Base-by-base conservation (phyloP, 2,329 filamentous ascomycete genomes). In the Penicillium sp. region DNA sequence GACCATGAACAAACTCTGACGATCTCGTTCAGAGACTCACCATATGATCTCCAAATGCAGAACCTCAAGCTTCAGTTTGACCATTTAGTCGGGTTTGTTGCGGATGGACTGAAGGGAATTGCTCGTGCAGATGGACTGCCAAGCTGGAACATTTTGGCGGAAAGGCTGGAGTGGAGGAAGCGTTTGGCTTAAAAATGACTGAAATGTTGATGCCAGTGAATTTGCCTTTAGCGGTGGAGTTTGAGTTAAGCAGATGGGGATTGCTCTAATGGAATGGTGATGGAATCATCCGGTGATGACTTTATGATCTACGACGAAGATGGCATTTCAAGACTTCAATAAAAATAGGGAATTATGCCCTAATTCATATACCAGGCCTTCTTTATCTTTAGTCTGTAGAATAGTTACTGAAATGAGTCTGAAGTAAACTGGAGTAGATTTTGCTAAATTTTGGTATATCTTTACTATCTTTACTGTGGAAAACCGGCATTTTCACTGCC, bases 91-190 rank as follows among this genome's bases (percentile, higher is more conserved):
- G 77, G 82, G 0, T 96, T 96, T 69, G 80, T 94, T 14, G 82
- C 82, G 2, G 85, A 87, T 48, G 91, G 89, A 0, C 69, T 97
- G 59, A 84, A 87, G 51, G 88, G 88, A 9, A 84, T 94, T 9
- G 87, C 90, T 48, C 82, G 92, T 63, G 89, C 87, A 31, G 87
- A 89, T 46, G 85, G 85, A 26, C 85, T 90, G 74, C 81, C 66
- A 67, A 82, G 87, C 69, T 93, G 92, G 89, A 90, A 94, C 72
- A 85, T 89, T 56, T 70, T 96, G 57, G 90, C 89, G 0, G 90
- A 96, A 71, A 89, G 88, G 77, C 73, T 96, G 43, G 88, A 92
- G 49, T 76, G 74, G 74, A 69, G 71, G 49, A 56, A 58, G 45
- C 47, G 44, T 26, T 60, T 41, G 46, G 14, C 41, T n/a, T 44